These are phyloP conservation scores for Fusarium guadeloupense DNA, from an alignment of 2,329 filamentous ascomycete genomes.

Conservation along the genomic window DNA sequence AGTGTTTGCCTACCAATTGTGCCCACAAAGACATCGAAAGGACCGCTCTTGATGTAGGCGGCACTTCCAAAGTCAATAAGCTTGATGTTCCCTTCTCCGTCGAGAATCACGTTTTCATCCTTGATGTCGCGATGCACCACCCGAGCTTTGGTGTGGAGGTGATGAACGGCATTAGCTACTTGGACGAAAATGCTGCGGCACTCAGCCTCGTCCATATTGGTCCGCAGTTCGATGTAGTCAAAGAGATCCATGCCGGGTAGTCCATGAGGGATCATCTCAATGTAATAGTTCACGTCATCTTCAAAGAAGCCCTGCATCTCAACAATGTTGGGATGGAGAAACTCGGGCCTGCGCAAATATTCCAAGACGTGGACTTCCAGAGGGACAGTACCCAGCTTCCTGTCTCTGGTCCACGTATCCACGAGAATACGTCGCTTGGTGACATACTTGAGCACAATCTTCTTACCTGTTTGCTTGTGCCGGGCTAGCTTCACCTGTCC, in stretches of 20 bases:
- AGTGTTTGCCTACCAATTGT: slow-evolving; percentile 80
- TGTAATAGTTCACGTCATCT: slow-evolving; percentile 94
- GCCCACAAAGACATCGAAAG: slow-evolving; percentile 98
- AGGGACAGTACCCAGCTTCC: slow-evolving; percentile 90
- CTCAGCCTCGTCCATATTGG: slow-evolving; percentile 95
- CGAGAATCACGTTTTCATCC: slow-evolving; percentile 96
- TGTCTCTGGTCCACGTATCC: slow-evolving; percentile 97
- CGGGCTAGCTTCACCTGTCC: slow-evolving; percentile 95
- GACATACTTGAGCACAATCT: slow-evolving; percentile 96
- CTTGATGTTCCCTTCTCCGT: slow-evolving; percentile 95
- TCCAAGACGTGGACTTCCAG: slow-evolving; percentile 97
- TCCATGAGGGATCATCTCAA: slow-evolving; percentile 96
- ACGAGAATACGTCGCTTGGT: slow-evolving; percentile 96
- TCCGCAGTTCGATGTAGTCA: slow-evolving; percentile 95
- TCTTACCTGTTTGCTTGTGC: slow-evolving; percentile 81
- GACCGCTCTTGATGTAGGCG: slow-evolving; percentile 97
- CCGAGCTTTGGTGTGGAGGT: slow-evolving; percentile 87
- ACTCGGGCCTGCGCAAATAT: slow-evolving; percentile 80
- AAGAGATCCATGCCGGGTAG: slow-evolving; percentile 98
- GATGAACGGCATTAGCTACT: slow-evolving; percentile 87
- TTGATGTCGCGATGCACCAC: slow-evolving; percentile 99
- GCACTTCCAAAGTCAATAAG: slow-evolving; percentile 98
- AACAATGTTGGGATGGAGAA: slow-evolving; percentile 74
- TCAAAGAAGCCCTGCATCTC: slow-evolving; percentile 80
- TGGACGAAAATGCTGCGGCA: slow-evolving; percentile 95